A percentile compares a stretch with the other conserved stretches of the same genome.
phyloP scores from a whole-genome alignment of 1,284 basidiomycete genomes.

The Irpex rosettiformis region DNA sequence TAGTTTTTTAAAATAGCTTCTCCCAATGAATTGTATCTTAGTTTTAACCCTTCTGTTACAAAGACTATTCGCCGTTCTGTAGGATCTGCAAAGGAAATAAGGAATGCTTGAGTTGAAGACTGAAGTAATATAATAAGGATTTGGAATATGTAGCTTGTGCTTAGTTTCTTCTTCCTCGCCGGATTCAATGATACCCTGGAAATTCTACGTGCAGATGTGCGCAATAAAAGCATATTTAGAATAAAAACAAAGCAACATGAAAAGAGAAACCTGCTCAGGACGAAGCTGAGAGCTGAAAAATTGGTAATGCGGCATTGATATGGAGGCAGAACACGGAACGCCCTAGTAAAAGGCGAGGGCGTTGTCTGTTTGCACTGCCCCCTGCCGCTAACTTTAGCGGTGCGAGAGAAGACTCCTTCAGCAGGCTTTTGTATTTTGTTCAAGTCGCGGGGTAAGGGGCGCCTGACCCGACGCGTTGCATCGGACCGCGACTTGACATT shows the following conservation, averaged over 20 bases:
- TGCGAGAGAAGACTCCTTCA: background rate
- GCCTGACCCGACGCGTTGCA: background rate
- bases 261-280: slow-evolving; percentile 29
- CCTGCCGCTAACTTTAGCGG: slow-evolving; percentile 35
- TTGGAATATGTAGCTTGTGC: no score
- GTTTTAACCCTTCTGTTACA: no score
- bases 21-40: no score
- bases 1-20: no score
- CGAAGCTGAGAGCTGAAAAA: slow-evolving; percentile 50
- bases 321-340: slow-evolving; percentile 56
- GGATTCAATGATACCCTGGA: no score
- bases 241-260: slow-evolving; percentile 10
- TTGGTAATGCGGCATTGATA: slow-evolving; percentile 45
- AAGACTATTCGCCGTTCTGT: no score
- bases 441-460: slow-evolving; percentile 24
- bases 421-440: slow-evolving; percentile 30
- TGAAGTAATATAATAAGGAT: no score
- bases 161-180: no score
- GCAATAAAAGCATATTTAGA: background rate
- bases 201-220: no score
- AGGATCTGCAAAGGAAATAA: no score
- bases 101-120: no score
- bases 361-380: slow-evolving; percentile 54
- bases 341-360: slow-evolving; percentile 73
- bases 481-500: no score